Evolutionary conservation across 768 basidiomycete species (phyloP).

Genomic region (Calvatia gigantea): DNA sequence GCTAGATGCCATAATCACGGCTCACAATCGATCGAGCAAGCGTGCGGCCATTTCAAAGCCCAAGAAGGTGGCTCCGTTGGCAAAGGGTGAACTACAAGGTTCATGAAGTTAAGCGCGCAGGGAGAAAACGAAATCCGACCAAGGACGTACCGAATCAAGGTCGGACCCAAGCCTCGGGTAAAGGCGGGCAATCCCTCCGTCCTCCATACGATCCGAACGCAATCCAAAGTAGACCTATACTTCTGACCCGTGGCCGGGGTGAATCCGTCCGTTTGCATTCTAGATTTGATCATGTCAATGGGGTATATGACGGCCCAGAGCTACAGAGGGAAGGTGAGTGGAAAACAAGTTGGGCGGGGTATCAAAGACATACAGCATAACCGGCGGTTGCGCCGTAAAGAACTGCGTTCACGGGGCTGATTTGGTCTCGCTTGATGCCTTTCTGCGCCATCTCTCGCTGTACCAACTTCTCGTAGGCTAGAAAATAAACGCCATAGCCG

Average conservation of each 20-base stretch:
- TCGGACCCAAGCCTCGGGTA: conserved; percentile 87
- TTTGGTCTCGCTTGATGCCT: conserved; percentile 69
- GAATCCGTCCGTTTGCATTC: conserved; percentile 95
- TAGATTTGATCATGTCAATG: conserved; percentile 93
- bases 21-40: conserved; percentile 42
- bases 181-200: conserved; percentile 85
- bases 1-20: background rate
- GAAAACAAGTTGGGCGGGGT: background rate
- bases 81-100: conserved; percentile 77
- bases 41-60: conserved; percentile 93
- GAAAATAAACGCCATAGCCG: conserved; percentile 87
- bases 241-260: conserved; percentile 70
- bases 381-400: conserved; percentile 91
- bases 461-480: conserved; percentile 89
- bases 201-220: conserved; percentile 77
- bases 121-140: background rate
- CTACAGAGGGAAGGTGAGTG: conserved; percentile 31
- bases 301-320: conserved; percentile 94
- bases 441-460: conserved; percentile 79
- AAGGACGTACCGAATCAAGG: conserved; percentile 75
- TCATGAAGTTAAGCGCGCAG: background rate
- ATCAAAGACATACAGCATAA: conserved; percentile 63
- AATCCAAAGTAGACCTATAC: conserved; percentile 80
- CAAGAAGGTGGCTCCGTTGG: conserved; percentile 95
- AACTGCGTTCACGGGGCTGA: conserved; percentile 73